Conservation (phyloP, 139 green algal species). For the Chlorella ohadii region DNA sequence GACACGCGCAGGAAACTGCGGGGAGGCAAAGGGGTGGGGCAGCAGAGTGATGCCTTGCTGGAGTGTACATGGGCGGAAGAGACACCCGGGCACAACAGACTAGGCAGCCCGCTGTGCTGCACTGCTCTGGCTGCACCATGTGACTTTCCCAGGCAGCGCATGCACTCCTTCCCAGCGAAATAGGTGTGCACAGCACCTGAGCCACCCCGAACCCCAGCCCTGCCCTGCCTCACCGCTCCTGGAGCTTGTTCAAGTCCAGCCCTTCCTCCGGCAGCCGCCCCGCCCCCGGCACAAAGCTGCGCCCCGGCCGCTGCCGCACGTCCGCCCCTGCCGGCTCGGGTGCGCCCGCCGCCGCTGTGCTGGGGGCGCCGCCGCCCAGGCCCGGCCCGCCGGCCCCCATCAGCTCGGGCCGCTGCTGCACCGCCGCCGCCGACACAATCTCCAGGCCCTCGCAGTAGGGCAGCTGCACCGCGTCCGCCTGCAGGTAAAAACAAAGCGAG, state of each 20-base stretch:
- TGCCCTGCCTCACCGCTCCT: conserved; percentile 16
- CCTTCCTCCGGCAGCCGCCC: neutral
- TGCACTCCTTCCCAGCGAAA: no score
- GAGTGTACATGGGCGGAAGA: no score
- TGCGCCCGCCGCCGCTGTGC: neutral
- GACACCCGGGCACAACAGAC: no score
- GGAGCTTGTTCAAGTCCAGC: conserved; percentile 35
- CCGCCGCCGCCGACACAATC: conserved; percentile 43
- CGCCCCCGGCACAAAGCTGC: conserved; percentile 35
- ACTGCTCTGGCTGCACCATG: no score
- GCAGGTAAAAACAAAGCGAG: no score
- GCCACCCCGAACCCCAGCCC: neutral
- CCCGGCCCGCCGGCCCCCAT: conserved; percentile 32
- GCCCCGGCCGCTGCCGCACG: conserved; percentile 30
- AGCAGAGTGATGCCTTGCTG: neutral
- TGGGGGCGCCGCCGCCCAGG: neutral
- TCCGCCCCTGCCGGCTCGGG: neutral
- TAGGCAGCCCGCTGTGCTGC: no score
- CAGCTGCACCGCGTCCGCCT: conserved; percentile 37
- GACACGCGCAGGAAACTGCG: conserved; percentile 46
- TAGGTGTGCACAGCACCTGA: neutral
- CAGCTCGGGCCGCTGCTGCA: conserved; percentile 28
- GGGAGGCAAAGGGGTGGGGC: neutral
- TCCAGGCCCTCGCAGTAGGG: conserved; percentile 55
- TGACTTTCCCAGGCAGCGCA: no score